Conservation (phyloP, 768 basidiomycete species). For the Stropharia rugosoannulata region DNA sequence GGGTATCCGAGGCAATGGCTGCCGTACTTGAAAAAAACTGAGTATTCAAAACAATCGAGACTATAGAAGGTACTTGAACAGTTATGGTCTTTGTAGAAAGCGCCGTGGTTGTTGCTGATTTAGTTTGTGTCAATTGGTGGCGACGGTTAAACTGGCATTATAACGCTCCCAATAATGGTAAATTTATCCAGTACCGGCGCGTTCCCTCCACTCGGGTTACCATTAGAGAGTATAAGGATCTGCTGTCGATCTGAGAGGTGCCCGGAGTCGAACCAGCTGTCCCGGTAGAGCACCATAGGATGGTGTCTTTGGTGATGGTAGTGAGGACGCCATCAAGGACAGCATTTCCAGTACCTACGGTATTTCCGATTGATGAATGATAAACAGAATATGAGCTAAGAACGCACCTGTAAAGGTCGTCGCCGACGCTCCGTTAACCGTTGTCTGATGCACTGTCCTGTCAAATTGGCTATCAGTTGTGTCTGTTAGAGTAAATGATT, state of each 20-base stretch:
- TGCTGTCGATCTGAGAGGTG: constrained; percentile 3
- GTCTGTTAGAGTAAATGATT: constrained; percentile 5
- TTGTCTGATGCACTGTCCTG: constrained; percentile 2
- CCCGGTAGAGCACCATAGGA: constrained; percentile 8
- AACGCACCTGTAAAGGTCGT: constrained; percentile 6
- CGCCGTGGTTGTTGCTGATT: background rate
- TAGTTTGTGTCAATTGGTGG: background rate
- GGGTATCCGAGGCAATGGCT: too few relatives aligned
- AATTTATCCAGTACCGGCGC: constrained; percentile 14
- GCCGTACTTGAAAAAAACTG: too few relatives aligned
- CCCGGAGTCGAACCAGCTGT: constrained; percentile 15
- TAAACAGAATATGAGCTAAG: background rate
- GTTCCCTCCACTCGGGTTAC: constrained; percentile 3
- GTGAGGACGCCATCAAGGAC: constrained; percentile 6
- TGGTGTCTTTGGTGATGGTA: constrained; percentile 3
- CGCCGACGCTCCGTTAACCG: constrained; percentile 6
- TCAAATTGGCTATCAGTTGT: constrained; percentile 2
- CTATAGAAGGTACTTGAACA: background rate
- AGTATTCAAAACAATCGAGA: background rate
- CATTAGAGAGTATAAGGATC: constrained; percentile 10
- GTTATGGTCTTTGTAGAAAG: background rate
- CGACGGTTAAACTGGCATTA: background rate
- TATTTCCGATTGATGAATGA: background rate
- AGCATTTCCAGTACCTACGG: constrained; percentile 6
- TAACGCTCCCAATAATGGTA: constrained; percentile 7